A percentile compares a stretch with the other conserved stretches of the same genome.
Evolutionary conservation across 352 stramenopile genomes (phyloP).

Genomic region (Aphanomyces euteiches): DNA sequence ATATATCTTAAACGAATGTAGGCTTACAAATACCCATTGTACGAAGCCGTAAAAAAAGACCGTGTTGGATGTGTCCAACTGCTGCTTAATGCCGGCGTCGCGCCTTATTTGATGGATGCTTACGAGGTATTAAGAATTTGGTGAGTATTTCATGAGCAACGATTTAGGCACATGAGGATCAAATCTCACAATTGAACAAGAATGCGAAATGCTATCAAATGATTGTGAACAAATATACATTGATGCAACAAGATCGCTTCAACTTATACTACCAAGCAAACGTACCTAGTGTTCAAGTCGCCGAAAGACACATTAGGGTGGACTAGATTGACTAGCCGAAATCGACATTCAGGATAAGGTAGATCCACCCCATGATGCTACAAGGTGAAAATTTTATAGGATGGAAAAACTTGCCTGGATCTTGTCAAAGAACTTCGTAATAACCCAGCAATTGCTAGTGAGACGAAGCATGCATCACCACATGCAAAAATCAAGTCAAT

Average conservation of each 20-base stretch:
- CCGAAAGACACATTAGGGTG: constrained; percentile 16
- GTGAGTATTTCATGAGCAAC: not conserved
- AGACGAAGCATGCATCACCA: too few species aligned
- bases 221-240: not conserved
- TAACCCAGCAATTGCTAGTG: too few species aligned
- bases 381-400: not conserved
- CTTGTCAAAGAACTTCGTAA: not conserved
- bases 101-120: not conserved
- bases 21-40: not conserved
- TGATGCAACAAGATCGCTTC: not conserved
- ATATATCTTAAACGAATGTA: not conserved
- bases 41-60: constrained; percentile 5
- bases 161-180: constrained; percentile 8
- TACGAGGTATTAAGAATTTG: not conserved
- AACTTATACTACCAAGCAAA: constrained; percentile 6
- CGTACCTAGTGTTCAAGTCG: constrained; percentile 3
- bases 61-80: constrained; percentile 11
- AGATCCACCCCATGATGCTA: not conserved
- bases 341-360: constrained; percentile 28
- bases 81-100: constrained; percentile 5
- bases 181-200: constrained; percentile 9
- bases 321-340: not conserved
- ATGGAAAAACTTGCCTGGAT: constrained; percentile 15
- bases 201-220: not conserved
- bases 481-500: not conserved